These are phyloP conservation scores for Macaranga tanarius DNA, from an alignment of 441 rosid species.

Conservation along the genomic window DNA sequence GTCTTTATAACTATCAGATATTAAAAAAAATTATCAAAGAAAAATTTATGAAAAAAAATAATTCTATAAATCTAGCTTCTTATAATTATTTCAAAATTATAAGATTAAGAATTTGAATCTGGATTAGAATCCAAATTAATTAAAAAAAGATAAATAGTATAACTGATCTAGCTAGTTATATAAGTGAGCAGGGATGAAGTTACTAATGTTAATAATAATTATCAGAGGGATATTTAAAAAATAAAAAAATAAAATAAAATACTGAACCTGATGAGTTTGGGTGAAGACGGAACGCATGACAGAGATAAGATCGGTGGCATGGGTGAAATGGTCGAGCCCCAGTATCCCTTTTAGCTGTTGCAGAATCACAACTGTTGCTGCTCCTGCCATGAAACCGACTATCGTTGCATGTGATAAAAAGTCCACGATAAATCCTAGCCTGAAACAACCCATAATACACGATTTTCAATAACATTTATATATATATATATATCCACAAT, in stretches of 20 bases:
- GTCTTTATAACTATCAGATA: too few relatives aligned
- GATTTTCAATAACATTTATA: neutral
- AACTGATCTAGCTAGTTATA: neutral
- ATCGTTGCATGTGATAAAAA: conserved; percentile 93
- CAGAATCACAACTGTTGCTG: conserved; percentile 85
- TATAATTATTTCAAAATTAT: too few relatives aligned
- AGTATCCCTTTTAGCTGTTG: conserved; percentile 90
- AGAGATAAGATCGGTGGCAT: conserved; percentile 67
- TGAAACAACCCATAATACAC: conserved; percentile 28
- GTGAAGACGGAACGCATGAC: conserved; percentile 81
- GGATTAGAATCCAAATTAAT: too few relatives aligned
- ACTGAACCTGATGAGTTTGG: conserved; percentile 67
- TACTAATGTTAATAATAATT: neutral
- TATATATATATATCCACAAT: neutral
- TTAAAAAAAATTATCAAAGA: too few relatives aligned
- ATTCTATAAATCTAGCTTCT: too few relatives aligned
- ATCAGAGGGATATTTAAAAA: too few relatives aligned
- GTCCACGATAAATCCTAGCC: conserved; percentile 93
- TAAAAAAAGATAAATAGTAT: neutral
- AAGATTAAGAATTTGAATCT: too few relatives aligned
- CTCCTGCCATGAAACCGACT: conserved; percentile 98
- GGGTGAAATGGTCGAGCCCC: conserved; percentile 81
- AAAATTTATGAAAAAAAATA: too few relatives aligned
- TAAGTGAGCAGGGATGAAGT: neutral
- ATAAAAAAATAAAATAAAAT: neutral